Conservation (phyloP, 805 yeast species). For the Barnettozyma californica region DNA sequence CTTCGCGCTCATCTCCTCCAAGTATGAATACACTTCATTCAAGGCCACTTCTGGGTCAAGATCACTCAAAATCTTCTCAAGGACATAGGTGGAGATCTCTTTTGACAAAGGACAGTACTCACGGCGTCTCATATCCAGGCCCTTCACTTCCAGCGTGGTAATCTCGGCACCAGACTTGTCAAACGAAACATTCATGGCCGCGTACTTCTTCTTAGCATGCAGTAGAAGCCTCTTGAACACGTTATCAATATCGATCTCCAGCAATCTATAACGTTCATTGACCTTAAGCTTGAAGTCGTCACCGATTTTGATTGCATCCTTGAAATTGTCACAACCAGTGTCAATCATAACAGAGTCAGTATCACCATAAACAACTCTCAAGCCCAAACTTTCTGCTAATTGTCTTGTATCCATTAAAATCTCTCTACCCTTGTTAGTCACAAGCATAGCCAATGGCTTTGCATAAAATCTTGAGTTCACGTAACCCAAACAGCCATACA, state of each 20-base stretch:
- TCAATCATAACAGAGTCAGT: constrained; percentile 99
- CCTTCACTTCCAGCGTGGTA: constrained; percentile 79
- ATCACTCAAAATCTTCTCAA: constrained; percentile 66
- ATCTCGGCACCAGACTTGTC: constrained; percentile 51
- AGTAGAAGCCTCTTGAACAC: constrained; percentile 78
- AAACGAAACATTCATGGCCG: constrained; percentile 68
- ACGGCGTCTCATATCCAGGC: constrained; percentile 94
- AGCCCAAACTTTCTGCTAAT: constrained; percentile 77
- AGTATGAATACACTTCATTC: constrained; percentile 62
- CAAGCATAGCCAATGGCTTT: constrained; percentile 91
- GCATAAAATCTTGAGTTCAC: constrained; percentile 91
- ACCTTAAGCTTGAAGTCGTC: constrained; percentile 78
- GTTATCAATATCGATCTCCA: constrained; percentile 94
- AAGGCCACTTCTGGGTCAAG: constrained; percentile 74
- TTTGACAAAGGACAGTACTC: constrained; percentile 92
- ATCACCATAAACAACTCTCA: constrained; percentile 94
- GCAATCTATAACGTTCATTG: constrained; percentile 77
- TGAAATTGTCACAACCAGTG: constrained; percentile 64
- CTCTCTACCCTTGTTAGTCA: constrained; percentile 93
- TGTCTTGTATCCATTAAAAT: constrained; percentile 89
- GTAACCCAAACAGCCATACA: constrained; percentile 98
- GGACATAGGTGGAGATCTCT: constrained; percentile 72
- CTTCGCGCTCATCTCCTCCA: constrained; percentile 54
- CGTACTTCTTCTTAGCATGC: constrained; percentile 96
- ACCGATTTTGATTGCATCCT: constrained; percentile 79